These are phyloP conservation scores for Suillus variegatus DNA, from an alignment of 768 basidiomycete species.

Conservation along the genomic window DNA sequence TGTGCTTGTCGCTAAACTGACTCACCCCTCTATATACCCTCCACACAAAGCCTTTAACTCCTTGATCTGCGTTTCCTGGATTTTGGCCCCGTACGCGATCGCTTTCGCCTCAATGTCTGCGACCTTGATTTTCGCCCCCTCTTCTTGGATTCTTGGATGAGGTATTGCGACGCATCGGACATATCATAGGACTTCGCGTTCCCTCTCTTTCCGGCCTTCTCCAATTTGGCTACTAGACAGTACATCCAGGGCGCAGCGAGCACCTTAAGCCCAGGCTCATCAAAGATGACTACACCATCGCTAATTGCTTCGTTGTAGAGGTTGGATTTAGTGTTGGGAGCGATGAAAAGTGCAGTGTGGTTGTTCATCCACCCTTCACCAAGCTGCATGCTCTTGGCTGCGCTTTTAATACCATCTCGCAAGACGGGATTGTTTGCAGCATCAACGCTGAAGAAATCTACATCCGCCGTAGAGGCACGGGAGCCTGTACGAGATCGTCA, in stretches of 20 bases:
- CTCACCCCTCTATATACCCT: background rate
- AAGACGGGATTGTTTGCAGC: background rate
- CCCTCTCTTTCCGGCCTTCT: slow-evolving; percentile 10
- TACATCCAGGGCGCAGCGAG: slow-evolving; percentile 18
- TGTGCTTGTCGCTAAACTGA: background rate
- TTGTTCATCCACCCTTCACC: background rate
- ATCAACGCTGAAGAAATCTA: background rate
- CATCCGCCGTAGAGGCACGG: background rate
- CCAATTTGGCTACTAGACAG: slow-evolving; percentile 13
- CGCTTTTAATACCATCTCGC: background rate
- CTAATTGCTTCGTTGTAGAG: slow-evolving; percentile 14
- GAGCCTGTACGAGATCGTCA: background rate
- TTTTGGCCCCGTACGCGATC: background rate
- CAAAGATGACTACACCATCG: slow-evolving; percentile 15
- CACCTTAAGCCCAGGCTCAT: slow-evolving; percentile 15
- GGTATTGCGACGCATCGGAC: slow-evolving; percentile 14
- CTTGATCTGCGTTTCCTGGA: background rate
- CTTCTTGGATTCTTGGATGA: slow-evolving; percentile 3
- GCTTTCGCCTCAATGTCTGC: background rate
- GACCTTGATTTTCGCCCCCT: background rate
- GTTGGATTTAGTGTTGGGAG: background rate
- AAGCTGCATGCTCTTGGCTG: background rate
- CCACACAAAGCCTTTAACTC: background rate
- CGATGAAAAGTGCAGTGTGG: background rate
- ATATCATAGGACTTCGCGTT: slow-evolving; percentile 14